These are phyloP conservation scores for Ensete glaucum DNA, from an alignment of 176 grass and related monocot species.

Conservation along the genomic window DNA sequence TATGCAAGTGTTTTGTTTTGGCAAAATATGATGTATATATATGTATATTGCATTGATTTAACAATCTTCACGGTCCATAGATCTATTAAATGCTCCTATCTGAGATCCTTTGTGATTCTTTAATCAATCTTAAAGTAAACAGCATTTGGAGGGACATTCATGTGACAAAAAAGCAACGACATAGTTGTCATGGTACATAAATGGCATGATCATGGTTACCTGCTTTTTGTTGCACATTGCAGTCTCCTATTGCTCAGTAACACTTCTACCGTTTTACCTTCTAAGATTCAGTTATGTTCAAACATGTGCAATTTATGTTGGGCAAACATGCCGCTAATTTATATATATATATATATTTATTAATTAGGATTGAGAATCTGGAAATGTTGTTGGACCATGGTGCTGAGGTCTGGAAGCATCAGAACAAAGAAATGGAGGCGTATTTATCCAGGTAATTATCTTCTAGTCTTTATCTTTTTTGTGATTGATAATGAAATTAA, in stretches of 20 bases:
- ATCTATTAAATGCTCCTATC: too few species aligned
- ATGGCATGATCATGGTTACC: too few species aligned
- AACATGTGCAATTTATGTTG: conserved; percentile 10
- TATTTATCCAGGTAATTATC: conserved; percentile 73
- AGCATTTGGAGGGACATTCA: too few species aligned
- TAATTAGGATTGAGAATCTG: conserved; percentile 88
- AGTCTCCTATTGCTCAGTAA: not conserved
- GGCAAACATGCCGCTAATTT: conserved; percentile 6
- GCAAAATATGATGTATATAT: too few species aligned
- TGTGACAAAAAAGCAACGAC: too few species aligned
- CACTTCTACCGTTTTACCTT: too few species aligned
- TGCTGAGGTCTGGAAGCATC: conserved; percentile 85
- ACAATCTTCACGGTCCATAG: too few species aligned
- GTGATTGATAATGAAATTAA: not conserved
- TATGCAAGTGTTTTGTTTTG: too few species aligned
- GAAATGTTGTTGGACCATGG: conserved; percentile 81
- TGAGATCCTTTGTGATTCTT: too few species aligned
- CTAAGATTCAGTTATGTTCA: not conserved
- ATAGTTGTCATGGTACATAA: too few species aligned
- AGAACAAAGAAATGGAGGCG: conserved; percentile 80
- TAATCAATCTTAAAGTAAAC: too few species aligned
- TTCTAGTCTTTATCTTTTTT: not conserved
- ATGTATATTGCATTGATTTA: too few species aligned
- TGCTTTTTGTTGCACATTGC: not conserved
- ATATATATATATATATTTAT: conserved; percentile 2